A percentile compares a stretch with the other conserved stretches of the same genome.
phyloP scores from a whole-genome alignment of 2,329 filamentous ascomycete species.

The Diaporthe humulicola region DNA sequence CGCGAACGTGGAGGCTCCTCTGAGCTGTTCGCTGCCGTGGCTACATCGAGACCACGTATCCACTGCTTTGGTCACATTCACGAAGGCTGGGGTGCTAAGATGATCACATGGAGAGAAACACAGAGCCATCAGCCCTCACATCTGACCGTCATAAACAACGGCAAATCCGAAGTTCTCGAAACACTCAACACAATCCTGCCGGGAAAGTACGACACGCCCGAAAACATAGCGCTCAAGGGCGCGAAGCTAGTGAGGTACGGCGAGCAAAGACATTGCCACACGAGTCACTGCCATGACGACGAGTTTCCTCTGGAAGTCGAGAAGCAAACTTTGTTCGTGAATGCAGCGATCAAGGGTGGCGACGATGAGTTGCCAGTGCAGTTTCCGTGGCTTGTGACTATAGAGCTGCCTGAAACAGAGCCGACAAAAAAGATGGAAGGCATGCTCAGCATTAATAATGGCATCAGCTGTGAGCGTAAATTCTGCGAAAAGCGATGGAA shows the following conservation, averaged over 20 bases:
- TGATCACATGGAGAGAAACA: conserved; percentile 63
- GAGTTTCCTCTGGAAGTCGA: conserved; percentile 48
- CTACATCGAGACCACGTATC: conserved; percentile 57
- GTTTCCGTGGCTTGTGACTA: conserved; percentile 42
- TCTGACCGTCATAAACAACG: conserved; percentile 63
- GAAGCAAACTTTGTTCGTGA: conserved; percentile 66
- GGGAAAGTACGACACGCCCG: neutral
- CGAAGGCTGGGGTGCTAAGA: conserved; percentile 68
- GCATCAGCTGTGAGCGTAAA: neutral
- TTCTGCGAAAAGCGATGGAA: conserved; percentile 2
- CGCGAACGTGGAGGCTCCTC: conserved; percentile 56
- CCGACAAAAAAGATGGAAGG: neutral
- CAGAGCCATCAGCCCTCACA: conserved; percentile 52
- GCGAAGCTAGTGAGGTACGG: conserved; percentile 29
- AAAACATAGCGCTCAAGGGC: conserved; percentile 34
- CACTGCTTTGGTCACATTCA: conserved; percentile 74
- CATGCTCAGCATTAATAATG: neutral
- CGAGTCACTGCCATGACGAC: conserved; percentile 51
- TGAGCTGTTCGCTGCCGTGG: conserved; percentile 60
- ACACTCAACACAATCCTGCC: conserved; percentile 46
- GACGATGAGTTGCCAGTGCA: conserved; percentile 37
- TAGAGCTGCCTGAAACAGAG: conserved; percentile 39
- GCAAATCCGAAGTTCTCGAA: conserved; percentile 53
- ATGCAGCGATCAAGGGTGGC: conserved; percentile 61
- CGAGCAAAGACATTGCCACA: conserved; percentile 44